These are phyloP conservation scores for Nannochloris sp. DNA, from an alignment of 139 green algal genomes.

Conservation along the genomic window DNA sequence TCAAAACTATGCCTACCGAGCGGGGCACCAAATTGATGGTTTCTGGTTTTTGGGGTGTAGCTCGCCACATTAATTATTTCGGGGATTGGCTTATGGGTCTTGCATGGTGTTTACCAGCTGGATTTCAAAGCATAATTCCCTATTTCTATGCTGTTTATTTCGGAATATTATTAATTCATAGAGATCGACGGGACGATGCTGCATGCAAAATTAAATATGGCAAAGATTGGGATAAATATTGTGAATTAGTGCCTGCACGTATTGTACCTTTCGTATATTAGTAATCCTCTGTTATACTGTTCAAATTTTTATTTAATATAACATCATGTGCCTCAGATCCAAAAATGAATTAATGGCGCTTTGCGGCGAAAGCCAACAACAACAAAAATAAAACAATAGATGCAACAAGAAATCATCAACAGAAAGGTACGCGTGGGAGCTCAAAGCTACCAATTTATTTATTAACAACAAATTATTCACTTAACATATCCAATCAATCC, in stretches of 20 bases:
- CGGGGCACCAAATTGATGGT: constrained; percentile 77
- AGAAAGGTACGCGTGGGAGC: neutral
- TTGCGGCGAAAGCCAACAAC: no score
- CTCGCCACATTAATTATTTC: constrained; percentile 91
- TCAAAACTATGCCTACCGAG: constrained; percentile 76
- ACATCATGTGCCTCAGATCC: no score
- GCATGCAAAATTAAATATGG: constrained; percentile 90
- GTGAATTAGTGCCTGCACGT: constrained; percentile 70
- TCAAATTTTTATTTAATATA: no score
- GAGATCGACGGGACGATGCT: constrained; percentile 76
- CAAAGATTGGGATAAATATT: constrained; percentile 94
- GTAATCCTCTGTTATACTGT: constrained; percentile 3
- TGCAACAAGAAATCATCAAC: no score
- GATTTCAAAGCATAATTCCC: constrained; percentile 62
- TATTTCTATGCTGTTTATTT: constrained; percentile 99
- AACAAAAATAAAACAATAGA: no score
- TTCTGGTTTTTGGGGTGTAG: constrained; percentile 85
- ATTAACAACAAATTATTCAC: neutral
- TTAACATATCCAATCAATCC: constrained; percentile 1
- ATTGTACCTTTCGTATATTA: constrained; percentile 93
- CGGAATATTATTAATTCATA: constrained; percentile 65
- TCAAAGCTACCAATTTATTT: neutral
- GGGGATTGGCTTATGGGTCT: constrained; percentile 89
- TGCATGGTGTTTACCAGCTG: constrained; percentile 88
- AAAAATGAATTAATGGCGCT: no score